These are phyloP conservation scores for Microsporum canis DNA, from an alignment of 2,329 filamentous ascomycete genomes.

Conservation along the genomic window DNA sequence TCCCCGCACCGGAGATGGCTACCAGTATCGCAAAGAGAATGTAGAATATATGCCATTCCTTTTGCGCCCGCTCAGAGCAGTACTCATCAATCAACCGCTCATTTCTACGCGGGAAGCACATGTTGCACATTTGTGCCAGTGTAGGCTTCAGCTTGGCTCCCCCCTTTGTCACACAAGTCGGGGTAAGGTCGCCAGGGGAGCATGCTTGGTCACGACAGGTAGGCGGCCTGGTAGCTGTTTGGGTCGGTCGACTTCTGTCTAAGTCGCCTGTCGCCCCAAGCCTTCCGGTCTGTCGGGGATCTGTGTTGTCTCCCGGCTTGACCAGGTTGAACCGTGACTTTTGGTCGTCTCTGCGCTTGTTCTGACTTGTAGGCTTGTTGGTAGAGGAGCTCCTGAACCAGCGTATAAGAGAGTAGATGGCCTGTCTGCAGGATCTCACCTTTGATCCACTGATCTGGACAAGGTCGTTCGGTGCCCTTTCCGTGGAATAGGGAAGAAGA, in stretches of 20 bases:
- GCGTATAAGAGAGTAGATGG: not conserved
- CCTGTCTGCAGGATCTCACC: conserved; percentile 1
- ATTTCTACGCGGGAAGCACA: conserved; percentile 1
- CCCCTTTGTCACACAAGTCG: not conserved
- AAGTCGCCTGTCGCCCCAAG: too few relatives aligned
- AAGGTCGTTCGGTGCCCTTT: not conserved
- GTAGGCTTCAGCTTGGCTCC: not conserved
- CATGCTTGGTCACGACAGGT: not conserved
- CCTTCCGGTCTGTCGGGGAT: not conserved
- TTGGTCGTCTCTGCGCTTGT: not conserved
- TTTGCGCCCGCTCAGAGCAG: not conserved
- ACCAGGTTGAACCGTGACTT: not conserved
- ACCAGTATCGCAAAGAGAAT: conserved; percentile 2
- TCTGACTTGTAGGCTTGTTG: not conserved
- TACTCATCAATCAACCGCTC: not conserved
- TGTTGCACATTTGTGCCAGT: not conserved
- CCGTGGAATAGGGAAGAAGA: not conserved
- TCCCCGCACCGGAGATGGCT: not conserved
- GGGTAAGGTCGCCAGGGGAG: not conserved
- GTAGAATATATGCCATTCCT: not conserved
- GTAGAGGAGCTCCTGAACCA: not conserved
- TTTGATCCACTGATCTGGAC: not conserved
- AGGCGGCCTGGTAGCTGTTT: not conserved
- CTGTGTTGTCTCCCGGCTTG: not conserved
- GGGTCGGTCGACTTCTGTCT: not conserved